Percentiles rank a stretch among this genome's conserved stretches.
phyloP scores from a whole-genome alignment of 768 basidiomycete species.

The Lentinula guzmanii region DNA sequence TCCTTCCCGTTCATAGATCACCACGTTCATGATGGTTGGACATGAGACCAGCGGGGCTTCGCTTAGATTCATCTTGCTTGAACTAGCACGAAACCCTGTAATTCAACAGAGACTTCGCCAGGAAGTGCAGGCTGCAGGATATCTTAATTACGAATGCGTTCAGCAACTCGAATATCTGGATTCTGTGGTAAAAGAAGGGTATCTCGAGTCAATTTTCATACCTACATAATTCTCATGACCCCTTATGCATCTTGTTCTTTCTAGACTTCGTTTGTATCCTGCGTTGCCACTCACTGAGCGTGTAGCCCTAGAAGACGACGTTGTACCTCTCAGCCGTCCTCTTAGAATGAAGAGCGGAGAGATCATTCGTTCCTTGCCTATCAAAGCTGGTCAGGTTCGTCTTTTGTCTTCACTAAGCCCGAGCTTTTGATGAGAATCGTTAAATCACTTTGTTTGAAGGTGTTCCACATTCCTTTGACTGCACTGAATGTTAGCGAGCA shows the following conservation, averaged over 20 bases:
- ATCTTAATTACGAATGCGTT: slow-evolving; percentile 29
- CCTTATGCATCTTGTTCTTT: background rate
- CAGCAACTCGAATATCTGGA: slow-evolving; percentile 33
- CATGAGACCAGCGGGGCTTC: slow-evolving; percentile 36
- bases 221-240: background rate
- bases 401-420: background rate
- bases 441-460: slow-evolving; percentile 12
- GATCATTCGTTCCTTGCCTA: slow-evolving; percentile 18
- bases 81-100: slow-evolving; percentile 30
- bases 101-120: slow-evolving; percentile 31
- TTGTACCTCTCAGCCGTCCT: slow-evolving; percentile 32
- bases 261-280: slow-evolving; percentile 34
- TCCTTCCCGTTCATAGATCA: slow-evolving; percentile 8
- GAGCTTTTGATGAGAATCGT: background rate
- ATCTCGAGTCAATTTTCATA: slow-evolving; percentile 5
- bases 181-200: slow-evolving; percentile 36
- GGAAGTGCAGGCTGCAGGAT: slow-evolving; percentile 27
- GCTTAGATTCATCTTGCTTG: slow-evolving; percentile 29
- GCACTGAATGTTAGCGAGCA: slow-evolving; percentile 24
- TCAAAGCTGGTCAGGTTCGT: slow-evolving; percentile 31
- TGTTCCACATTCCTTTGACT: slow-evolving; percentile 27
- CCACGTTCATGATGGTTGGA: slow-evolving; percentile 11
- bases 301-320: slow-evolving; percentile 31
- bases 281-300: slow-evolving; percentile 34
- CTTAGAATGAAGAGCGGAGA: slow-evolving; percentile 22